phyloP scores from a whole-genome alignment of 805 yeast species.

The Lipomyces japonicus region DNA sequence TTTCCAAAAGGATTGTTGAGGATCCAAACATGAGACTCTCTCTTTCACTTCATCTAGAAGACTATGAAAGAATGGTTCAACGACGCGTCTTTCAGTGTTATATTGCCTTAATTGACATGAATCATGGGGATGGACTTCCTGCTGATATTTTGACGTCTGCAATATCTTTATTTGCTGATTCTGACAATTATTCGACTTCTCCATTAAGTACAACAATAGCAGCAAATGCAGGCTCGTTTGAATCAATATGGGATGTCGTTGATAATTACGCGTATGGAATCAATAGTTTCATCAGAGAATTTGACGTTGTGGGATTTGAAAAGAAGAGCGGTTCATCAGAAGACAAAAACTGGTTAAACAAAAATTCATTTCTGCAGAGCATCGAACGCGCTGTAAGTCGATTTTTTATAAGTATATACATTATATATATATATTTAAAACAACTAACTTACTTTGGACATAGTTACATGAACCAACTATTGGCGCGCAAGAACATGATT shows the following conservation, averaged over 20 bases:
- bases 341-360: conserved; percentile 32
- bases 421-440: not conserved
- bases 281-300: conserved; percentile 41
- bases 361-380: conserved; percentile 20
- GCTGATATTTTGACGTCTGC: conserved; percentile 41
- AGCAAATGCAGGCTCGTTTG: conserved; percentile 31
- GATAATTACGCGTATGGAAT: conserved; percentile 45
- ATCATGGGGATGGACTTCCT: conserved; percentile 38
- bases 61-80: conserved; percentile 40
- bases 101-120: conserved; percentile 35
- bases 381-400: conserved; percentile 26
- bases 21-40: conserved; percentile 30
- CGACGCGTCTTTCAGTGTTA: conserved; percentile 48
- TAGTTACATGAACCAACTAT: conserved; percentile 30
- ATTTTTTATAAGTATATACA: not conserved
- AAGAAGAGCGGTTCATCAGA: conserved; percentile 11
- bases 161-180: conserved; percentile 36
- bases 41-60: conserved; percentile 29
- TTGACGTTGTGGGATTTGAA: conserved; percentile 33
- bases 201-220: conserved; percentile 35
- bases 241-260: conserved; percentile 38
- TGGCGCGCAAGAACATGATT: conserved; percentile 32
- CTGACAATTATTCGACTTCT: conserved; percentile 31
- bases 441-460: not conserved
- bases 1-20: conserved; percentile 35